These are phyloP conservation scores for Geranium rotundifolium DNA, from an alignment of 345 rosid species.

Conservation along the genomic window DNA sequence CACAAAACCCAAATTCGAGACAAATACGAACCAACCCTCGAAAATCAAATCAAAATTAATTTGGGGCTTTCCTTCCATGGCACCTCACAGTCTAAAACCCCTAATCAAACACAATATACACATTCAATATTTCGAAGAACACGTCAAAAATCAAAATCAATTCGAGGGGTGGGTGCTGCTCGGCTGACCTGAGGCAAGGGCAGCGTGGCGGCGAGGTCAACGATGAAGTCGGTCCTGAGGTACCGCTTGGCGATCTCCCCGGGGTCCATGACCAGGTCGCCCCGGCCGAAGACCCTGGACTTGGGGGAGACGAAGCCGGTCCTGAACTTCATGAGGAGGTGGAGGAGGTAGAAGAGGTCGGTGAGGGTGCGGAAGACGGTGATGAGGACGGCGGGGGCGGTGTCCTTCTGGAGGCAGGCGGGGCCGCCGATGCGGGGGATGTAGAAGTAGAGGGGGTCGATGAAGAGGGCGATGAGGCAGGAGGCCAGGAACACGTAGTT, in stretches of 20 bases:
- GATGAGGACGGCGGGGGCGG: slow-evolving; percentile 34
- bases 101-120: too few species aligned
- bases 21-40: too few species aligned
- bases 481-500: slow-evolving; percentile 74
- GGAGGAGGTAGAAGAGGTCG: slow-evolving; percentile 54
- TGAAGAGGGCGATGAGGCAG: slow-evolving; percentile 68
- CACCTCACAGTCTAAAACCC: too few species aligned
- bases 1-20: too few species aligned
- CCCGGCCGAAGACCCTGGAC: slow-evolving; percentile 70
- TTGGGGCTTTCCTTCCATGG: too few species aligned
- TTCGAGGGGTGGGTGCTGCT: not conserved
- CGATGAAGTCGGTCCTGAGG: slow-evolving; percentile 51
- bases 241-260: slow-evolving; percentile 56
- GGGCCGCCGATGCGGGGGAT: slow-evolving; percentile 48
- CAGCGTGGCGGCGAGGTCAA: slow-evolving; percentile 71
- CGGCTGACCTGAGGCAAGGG: slow-evolving; percentile 65
- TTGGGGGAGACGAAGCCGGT: slow-evolving; percentile 70
- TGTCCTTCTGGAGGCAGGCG: slow-evolving; percentile 46
- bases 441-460: slow-evolving; percentile 77
- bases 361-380: slow-evolving; percentile 55
- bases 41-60: too few species aligned
- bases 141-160: not conserved
- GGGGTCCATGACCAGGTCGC: slow-evolving; percentile 82
- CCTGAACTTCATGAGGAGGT: slow-evolving; percentile 68
- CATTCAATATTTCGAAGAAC: too few species aligned